phyloP scores from a whole-genome alignment of 78 protist genomes.

The Isochrysis galbana region DNA sequence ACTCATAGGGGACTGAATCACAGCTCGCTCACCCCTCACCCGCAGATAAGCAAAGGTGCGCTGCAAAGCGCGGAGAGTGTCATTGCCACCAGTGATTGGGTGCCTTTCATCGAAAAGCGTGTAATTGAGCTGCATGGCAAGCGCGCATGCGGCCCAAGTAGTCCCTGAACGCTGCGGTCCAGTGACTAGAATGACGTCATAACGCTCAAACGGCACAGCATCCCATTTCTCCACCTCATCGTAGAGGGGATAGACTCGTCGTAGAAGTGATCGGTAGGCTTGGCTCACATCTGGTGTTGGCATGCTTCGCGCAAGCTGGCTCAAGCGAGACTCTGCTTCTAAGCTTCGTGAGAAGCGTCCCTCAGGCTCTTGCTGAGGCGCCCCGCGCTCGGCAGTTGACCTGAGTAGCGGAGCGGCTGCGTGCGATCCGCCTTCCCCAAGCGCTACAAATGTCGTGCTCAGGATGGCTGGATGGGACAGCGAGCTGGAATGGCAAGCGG shows the following conservation, averaged over 20 bases:
- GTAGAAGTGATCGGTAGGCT: background rate
- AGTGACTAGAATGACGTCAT: background rate
- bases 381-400: no score
- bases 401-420: no score
- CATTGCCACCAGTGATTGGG: background rate
- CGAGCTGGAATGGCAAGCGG: no score
- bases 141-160: background rate
- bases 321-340: no score
- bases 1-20: background rate
- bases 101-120: background rate
- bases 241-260: background rate
- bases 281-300: no score
- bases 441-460: no score
- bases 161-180: background rate
- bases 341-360: no score
- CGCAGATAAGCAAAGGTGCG: background rate
- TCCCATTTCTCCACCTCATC: background rate
- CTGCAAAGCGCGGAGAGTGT: background rate
- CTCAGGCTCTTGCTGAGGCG: no score
- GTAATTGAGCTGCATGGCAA: background rate
- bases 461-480: no score
- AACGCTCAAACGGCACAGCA: background rate
- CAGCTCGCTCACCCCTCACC: background rate
- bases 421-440: no score
- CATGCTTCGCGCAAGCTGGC: no score